Evolutionary conservation across 805 yeast species (phyloP).

Genomic region (Candida hungchunana): DNA sequence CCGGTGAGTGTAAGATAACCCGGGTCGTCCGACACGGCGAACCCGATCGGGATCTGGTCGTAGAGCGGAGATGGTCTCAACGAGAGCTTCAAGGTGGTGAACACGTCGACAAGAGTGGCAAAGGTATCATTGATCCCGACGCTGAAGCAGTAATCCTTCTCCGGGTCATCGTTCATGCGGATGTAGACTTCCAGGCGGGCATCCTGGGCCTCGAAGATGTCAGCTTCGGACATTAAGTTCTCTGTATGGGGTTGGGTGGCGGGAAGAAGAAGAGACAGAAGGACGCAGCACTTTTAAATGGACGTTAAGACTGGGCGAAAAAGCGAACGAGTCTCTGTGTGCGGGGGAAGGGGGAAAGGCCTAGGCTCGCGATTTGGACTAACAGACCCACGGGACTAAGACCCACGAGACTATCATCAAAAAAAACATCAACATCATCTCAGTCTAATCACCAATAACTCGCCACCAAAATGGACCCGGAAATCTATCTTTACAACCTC

Average conservation of each 20-base stretch:
- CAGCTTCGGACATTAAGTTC: conserved; percentile 11
- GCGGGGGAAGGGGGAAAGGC: background rate
- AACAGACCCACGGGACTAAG: too few relatives aligned
- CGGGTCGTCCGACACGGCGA: conserved; percentile 57
- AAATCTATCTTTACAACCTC: conserved; percentile 56
- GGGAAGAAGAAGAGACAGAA: too few relatives aligned
- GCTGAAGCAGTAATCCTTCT: conserved; percentile 86
- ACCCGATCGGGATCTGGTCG: conserved; percentile 58
- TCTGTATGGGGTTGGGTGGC: background rate
- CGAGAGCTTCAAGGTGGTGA: conserved; percentile 63
- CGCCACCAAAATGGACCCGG: conserved; percentile 11
- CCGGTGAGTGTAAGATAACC: conserved; percentile 86
- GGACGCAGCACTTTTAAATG: conserved; percentile 1
- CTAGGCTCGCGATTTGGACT: background rate
- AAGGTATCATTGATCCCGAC: conserved; percentile 59
- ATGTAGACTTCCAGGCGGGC: conserved; percentile 35
- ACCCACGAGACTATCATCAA: too few relatives aligned
- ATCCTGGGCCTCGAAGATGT: conserved; percentile 22
- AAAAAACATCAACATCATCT: too few relatives aligned
- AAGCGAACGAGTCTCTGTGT: conserved; percentile 4
- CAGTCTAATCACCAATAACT: too few relatives aligned
- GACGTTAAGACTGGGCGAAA: conserved; percentile 1
- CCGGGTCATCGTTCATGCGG: conserved; percentile 80
- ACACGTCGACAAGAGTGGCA: conserved; percentile 54
- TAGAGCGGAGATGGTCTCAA: conserved; percentile 80